Evolutionary conservation across 2,329 filamentous ascomycete species (phyloP).

Genomic region (Penicillium sp.): DNA sequence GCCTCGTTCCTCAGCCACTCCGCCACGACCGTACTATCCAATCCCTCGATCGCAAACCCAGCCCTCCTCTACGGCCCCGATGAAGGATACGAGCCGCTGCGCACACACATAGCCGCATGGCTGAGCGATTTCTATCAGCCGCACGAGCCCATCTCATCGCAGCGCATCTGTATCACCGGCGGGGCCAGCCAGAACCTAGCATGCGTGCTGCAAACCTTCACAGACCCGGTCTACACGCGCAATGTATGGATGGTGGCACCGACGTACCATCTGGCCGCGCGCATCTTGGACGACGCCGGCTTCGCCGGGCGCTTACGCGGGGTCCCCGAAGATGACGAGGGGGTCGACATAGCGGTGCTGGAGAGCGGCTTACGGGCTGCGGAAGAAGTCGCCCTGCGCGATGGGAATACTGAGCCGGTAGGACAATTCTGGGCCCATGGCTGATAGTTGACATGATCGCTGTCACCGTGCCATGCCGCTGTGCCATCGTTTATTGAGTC

Average conservation of each 20-base stretch:
- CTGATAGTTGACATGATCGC: not conserved
- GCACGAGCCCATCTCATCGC: constrained; percentile 44
- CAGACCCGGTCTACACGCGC: constrained; percentile 71
- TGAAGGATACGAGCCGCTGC: constrained; percentile 67
- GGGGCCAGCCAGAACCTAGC: constrained; percentile 82
- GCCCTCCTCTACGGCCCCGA: constrained; percentile 80
- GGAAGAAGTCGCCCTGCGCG: constrained; percentile 44
- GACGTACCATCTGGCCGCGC: constrained; percentile 78
- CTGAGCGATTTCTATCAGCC: constrained; percentile 61
- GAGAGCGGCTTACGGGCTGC: constrained; percentile 50
- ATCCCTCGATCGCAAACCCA: constrained; percentile 57
- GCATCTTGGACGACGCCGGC: constrained; percentile 80
- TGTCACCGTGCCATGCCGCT: not conserved
- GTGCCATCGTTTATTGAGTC: constrained; percentile 3
- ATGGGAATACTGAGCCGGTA: constrained; percentile 47
- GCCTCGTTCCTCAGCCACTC: constrained; percentile 60
- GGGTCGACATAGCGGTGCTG: constrained; percentile 66
- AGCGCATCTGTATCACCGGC: constrained; percentile 75
- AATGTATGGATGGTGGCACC: constrained; percentile 79
- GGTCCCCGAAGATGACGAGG: constrained; percentile 74
- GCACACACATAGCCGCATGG: constrained; percentile 68
- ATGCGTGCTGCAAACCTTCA: constrained; percentile 73
- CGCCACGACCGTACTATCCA: constrained; percentile 59
- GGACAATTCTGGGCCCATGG: constrained; percentile 14
- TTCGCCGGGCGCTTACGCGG: constrained; percentile 66